Percentiles rank a stretch among this genome's conserved stretches.
Evolutionary conservation across 805 yeast genomes (phyloP).

Genomic region (Lipomyces chichibuensis): DNA sequence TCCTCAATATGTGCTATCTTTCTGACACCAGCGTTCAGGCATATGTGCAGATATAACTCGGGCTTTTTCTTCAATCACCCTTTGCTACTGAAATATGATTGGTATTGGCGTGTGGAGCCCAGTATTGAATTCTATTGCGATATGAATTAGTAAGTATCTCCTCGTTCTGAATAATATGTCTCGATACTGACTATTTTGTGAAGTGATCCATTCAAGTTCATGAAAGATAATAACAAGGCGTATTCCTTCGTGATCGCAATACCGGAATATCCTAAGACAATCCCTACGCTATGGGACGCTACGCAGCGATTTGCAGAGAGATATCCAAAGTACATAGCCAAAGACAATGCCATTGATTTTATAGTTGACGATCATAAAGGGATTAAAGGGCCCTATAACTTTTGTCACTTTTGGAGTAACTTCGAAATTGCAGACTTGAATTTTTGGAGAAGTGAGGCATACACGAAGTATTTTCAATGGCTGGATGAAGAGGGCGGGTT

Average conservation of each 20-base stretch:
- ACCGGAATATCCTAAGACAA: slow-evolving; percentile 70
- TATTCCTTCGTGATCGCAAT: slow-evolving; percentile 79
- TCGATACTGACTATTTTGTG: not conserved
- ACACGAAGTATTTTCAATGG: slow-evolving; percentile 56
- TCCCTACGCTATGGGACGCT: slow-evolving; percentile 75
- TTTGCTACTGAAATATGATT: slow-evolving; percentile 72
- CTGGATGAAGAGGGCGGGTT: slow-evolving; percentile 67
- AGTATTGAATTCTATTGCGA: slow-evolving; percentile 80
- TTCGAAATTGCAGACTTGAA: slow-evolving; percentile 67
- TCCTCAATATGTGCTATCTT: too few species aligned
- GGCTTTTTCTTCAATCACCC: slow-evolving; percentile 87
- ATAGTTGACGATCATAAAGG: slow-evolving; percentile 70
- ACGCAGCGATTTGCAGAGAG: slow-evolving; percentile 64
- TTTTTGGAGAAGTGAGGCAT: slow-evolving; percentile 60
- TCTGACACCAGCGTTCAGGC: slow-evolving; percentile 56
- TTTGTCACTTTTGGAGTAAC: slow-evolving; percentile 83
- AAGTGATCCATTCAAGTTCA: slow-evolving; percentile 74
- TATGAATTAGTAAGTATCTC: slow-evolving; percentile 44
- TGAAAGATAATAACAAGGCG: slow-evolving; percentile 71
- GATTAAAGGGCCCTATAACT: slow-evolving; percentile 60
- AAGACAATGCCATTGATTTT: slow-evolving; percentile 68
- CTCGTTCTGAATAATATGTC: not conserved
- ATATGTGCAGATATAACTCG: slow-evolving; percentile 90
- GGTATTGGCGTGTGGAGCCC: slow-evolving; percentile 96
- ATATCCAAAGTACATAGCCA: slow-evolving; percentile 61